Evolutionary conservation across 2,329 filamentous ascomycete species (phyloP).

Genomic region (Cryphonectria nitschkei): DNA sequence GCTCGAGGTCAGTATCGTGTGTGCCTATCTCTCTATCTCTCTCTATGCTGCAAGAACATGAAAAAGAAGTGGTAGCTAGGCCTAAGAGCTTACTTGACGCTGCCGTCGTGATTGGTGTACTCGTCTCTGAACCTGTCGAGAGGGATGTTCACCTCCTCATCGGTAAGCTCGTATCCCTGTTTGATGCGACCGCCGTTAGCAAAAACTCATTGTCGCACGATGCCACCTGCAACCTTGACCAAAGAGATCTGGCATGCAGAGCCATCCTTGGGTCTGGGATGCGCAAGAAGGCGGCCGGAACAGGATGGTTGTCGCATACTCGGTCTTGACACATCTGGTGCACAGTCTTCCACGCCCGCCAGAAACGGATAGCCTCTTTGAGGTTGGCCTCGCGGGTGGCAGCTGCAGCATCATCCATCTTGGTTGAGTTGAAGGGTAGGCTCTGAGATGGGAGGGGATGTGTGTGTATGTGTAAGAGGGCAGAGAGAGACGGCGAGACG

Average conservation of each 20-base stretch:
- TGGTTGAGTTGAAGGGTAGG: conserved; percentile 31
- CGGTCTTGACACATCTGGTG: conserved; percentile 94
- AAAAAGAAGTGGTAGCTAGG: background rate
- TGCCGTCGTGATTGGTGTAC: conserved; percentile 74
- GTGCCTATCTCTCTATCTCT: background rate
- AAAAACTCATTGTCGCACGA: conserved; percentile 6
- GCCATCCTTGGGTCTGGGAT: conserved; percentile 12
- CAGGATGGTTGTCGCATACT: conserved; percentile 56
- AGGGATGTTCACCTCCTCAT: conserved; percentile 85
- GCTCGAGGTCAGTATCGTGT: background rate
- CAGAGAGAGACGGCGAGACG: background rate
- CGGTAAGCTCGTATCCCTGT: conserved; percentile 90
- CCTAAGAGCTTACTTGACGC: conserved; percentile 66
- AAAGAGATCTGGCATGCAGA: background rate
- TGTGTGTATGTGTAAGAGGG: background rate
- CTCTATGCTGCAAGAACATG: no score
- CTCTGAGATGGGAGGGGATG: background rate
- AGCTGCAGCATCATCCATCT: conserved; percentile 48
- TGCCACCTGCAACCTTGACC: no score
- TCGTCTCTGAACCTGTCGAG: conserved; percentile 78
- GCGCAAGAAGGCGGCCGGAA: conserved; percentile 10
- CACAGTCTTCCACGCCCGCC: conserved; percentile 91
- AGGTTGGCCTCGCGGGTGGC: conserved; percentile 46
- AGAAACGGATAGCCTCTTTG: conserved; percentile 69
- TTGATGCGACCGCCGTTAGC: conserved; percentile 16